Evolutionary conservation across 441 rosid species (phyloP).

Genomic region (Hura crepitans): DNA sequence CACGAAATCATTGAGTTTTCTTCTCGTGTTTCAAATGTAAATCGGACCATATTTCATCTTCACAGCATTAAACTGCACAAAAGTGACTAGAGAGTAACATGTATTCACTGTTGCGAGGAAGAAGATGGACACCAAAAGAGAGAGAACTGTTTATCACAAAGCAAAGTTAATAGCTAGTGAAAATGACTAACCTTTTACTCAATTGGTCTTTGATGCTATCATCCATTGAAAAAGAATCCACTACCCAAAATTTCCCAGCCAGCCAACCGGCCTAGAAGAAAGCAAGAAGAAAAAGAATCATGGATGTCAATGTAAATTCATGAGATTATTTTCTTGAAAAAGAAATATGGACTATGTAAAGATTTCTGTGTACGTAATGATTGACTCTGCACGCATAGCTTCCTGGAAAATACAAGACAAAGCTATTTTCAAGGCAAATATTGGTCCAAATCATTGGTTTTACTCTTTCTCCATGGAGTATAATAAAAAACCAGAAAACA

Average conservation of each 20-base stretch:
- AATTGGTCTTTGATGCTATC: constrained; percentile 24
- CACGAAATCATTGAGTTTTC: constrained; percentile 7
- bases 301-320: constrained; percentile 27
- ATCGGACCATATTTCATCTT: neutral
- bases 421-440: constrained; percentile 31
- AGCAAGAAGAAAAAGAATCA: constrained; percentile 14
- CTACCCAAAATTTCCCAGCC: too few relatives aligned
- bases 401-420: constrained; percentile 33
- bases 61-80: neutral
- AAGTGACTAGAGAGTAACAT: too few relatives aligned
- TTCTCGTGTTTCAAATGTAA: constrained; percentile 2
- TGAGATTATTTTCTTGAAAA: constrained; percentile 23
- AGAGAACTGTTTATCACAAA: neutral
- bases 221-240: too few relatives aligned
- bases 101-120: too few relatives aligned
- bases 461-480: constrained; percentile 35
- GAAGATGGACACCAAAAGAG: too few relatives aligned
- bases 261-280: constrained; percentile 15
- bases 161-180: constrained; percentile 4
- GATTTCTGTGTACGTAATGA: constrained; percentile 19
- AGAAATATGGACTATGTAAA: constrained; percentile 10
- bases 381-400: constrained; percentile 29
- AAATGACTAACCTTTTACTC: constrained; percentile 44
- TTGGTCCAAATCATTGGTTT: constrained; percentile 38
- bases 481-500: constrained; percentile 32